Evolutionary conservation across 2,329 filamentous ascomycete species (phyloP), one percentile per base, ranked within the genome.

Genomic region (Ophiostoma tasmaniense): DNA sequence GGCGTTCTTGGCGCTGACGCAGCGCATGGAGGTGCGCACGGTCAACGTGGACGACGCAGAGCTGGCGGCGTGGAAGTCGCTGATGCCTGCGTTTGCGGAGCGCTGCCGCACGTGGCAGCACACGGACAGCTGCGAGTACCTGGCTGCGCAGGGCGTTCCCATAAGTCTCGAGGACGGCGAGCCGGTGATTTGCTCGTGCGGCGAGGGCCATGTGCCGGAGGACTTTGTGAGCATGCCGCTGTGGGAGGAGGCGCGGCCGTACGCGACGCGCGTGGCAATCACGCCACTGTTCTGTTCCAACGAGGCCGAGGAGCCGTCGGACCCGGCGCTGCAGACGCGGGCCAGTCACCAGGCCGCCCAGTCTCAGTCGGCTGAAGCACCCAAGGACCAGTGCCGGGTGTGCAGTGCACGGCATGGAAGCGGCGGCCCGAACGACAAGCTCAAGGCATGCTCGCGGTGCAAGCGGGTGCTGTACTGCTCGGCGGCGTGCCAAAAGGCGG

Each of bases 211-310:
- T 35, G 70, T 84, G 5, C 82, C 81, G 0, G 70, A 76, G 0
- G 67, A 74, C 62, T 86, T 79, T 67, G 71, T 80, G 52, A 69
- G 74, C 3, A 66, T 84, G 7, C 81, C 82, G 0, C 77, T 79
- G 22, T 83, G 83, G 78, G 78, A 82, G 0, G 76, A 74, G 10
- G 79, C 79, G 13, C 76, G 77, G 0, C 74, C 77, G 68, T 76
- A 81, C 66, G 80, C 83, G 35, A 84, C 87, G 35, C 81, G 87
- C 6, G 77, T 86, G 6, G 85, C 84, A 4, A 84, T 89, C 72
- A 88, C 85, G 68, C 85, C 85, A 0, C 76, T 78, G 0, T 89
- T 33, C 20, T 62, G 30, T 8, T 20, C 30, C 30, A 64, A 37
- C 14, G 61, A 6, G 61, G 61, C 30, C 5, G 61, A 64, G 33